Evolutionary conservation across 768 basidiomycete genomes (phyloP).

Genomic region (Steccherinum ochraceum): DNA sequence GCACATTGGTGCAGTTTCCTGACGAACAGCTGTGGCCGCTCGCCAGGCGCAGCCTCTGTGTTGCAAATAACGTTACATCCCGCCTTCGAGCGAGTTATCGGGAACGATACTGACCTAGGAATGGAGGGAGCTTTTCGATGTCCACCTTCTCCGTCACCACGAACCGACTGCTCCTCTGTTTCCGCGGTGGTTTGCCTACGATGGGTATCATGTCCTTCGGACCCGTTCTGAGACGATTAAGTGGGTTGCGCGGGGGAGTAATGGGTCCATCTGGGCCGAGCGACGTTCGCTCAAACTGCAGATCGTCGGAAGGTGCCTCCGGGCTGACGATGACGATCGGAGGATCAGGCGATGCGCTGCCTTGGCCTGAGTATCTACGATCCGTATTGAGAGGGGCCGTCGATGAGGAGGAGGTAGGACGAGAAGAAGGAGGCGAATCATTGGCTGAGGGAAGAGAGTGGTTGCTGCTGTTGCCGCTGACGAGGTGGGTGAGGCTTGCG

Average conservation of each 20-base stretch:
- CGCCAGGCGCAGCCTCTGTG: slow-evolving; percentile 80
- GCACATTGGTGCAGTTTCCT: slow-evolving; percentile 95
- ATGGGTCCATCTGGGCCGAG: slow-evolving; percentile 30
- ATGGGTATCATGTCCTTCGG: slow-evolving; percentile 98
- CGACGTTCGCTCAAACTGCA: slow-evolving; percentile 33
- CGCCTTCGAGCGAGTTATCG: background rate
- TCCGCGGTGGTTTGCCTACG: slow-evolving; percentile 92
- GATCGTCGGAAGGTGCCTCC: slow-evolving; percentile 42
- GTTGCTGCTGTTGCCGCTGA: slow-evolving; percentile 31
- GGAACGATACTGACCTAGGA: slow-evolving; percentile 56
- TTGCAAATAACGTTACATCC: background rate
- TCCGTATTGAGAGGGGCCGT: slow-evolving; percentile 38
- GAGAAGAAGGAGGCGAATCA: slow-evolving; percentile 25
- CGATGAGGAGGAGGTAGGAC: slow-evolving; percentile 32
- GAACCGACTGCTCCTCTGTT: slow-evolving; percentile 95
- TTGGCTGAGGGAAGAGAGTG: slow-evolving; percentile 36
- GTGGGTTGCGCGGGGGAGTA: slow-evolving; percentile 60
- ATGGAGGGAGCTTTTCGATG: slow-evolving; percentile 88
- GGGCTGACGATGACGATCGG: slow-evolving; percentile 85
- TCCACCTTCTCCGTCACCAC: slow-evolving; percentile 95
- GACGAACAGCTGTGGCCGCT: slow-evolving; percentile 87
- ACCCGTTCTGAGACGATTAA: slow-evolving; percentile 73
- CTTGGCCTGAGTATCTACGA: slow-evolving; percentile 48
- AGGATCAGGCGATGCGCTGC: slow-evolving; percentile 50
- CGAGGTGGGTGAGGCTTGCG: slow-evolving; percentile 29